Conservation (phyloP, 257 asterid genomes). For the Lantana camara region DNA sequence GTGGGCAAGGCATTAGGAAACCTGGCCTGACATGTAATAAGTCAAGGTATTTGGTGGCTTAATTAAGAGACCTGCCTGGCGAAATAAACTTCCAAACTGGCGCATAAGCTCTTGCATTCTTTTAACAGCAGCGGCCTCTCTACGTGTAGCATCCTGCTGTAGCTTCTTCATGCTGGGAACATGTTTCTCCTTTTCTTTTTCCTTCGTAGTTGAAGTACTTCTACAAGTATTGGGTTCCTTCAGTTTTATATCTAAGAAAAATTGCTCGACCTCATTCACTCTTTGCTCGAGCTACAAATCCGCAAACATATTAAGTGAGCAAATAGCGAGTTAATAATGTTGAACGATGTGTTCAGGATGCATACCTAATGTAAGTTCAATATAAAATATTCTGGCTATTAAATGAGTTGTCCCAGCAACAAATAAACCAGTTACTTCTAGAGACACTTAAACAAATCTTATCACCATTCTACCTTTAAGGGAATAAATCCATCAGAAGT, state of each 20-base stretch:
- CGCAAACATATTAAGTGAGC: conserved; percentile 19
- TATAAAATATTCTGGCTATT: not conserved
- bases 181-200: conserved; percentile 71
- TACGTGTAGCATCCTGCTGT: conserved; percentile 88
- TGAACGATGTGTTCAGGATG: conserved; percentile 4
- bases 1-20: too few relatives aligned
- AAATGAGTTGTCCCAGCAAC: not conserved
- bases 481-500: not conserved
- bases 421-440: not conserved
- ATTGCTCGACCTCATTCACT: conserved; percentile 68
- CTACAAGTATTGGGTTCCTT: conserved; percentile 48
- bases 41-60: conserved; percentile 18
- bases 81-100: conserved; percentile 83
- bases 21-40: not conserved
- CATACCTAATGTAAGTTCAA: conserved; percentile 15
- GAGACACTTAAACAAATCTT: conserved; percentile 14
- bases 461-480: not conserved
- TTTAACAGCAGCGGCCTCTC: conserved; percentile 88
- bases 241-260: conserved; percentile 44
- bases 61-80: conserved; percentile 65
- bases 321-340: conserved; percentile 7
- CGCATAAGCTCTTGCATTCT: conserved; percentile 99
- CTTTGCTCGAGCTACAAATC: conserved; percentile 74
- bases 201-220: conserved; percentile 43
- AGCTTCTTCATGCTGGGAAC: conserved; percentile 79